Base-by-base conservation (phyloP, 2,329 filamentous ascomycete genomes). In the Emergomyces pasteurianus region DNA sequence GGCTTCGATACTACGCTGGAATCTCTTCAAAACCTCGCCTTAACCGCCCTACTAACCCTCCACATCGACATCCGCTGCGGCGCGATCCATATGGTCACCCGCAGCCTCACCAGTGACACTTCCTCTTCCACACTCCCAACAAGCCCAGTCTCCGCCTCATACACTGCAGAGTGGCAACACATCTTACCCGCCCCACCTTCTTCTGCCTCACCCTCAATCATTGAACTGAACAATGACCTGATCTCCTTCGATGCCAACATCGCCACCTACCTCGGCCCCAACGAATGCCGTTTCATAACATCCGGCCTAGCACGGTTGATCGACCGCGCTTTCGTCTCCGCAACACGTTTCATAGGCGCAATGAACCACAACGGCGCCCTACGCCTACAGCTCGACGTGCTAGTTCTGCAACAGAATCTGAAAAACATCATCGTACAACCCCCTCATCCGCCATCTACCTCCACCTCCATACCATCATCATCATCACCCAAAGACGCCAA, bases 401-500 rank as follows among this genome's bases (percentile, higher is more conserved):
- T 96, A 28, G 94, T 99, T 47, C 79, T 99, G 58, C 92, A 97
- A 75, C 94, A 99, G 72, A 96, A 96, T 69, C 83, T 99, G 60
- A 96, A 96, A 78, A 95, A 95, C 66, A 86, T 99, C 59, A 90
- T 78, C 55, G 67, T 75, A n/a, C 68, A 52, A 42, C 71, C 18
- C 63, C 60, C 18, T 57, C 58, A n/a, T 61, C 66, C 47, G 28
- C 58, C 60, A 9, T 50, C 59, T 8, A 50, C 59, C 3, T 56
- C 54, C 21, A 63, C 66, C 23, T 62, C 67, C n/a, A n/a, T 31
- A 3, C 31, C 31, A 3, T 31, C 6, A 65, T 63, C 16, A 66
- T 65, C 6, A 65, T 63, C 16, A 66, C 65, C 23, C 16, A 60
- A 34, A 55, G 61, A 4, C 46, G 62, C 47, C 18, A 60, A 63